Percentiles rank a stretch among this genome's conserved stretches.
Conservation (phyloP, 441 rosid genomes). For the Populus hybrid region DNA sequence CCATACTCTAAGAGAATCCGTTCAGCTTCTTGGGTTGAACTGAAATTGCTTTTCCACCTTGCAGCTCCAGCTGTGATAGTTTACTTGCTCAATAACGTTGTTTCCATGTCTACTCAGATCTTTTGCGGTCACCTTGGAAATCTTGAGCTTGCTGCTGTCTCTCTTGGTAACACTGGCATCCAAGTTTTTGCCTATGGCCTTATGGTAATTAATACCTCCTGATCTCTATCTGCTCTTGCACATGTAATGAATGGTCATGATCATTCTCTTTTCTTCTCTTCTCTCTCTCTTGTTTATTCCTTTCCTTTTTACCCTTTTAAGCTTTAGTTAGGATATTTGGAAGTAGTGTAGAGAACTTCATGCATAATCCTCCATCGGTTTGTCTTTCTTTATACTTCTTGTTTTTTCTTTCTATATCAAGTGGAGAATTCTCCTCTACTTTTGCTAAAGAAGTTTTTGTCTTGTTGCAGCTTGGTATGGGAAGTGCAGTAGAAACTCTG, state of each 20-base stretch:
- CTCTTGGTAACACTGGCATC: slow-evolving; percentile 23
- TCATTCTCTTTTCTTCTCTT: too few species aligned
- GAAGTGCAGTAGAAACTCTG: too few species aligned
- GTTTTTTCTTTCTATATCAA: background rate
- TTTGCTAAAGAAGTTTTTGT: background rate
- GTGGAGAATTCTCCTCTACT: background rate
- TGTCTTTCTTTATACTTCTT: too few species aligned
- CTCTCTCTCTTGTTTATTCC: too few species aligned
- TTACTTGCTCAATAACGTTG: slow-evolving; percentile 51
- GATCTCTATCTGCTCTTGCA: too few species aligned
- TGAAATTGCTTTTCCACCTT: slow-evolving; percentile 43
- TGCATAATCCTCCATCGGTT: background rate
- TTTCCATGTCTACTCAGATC: slow-evolving; percentile 52
- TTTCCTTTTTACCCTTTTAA: too few species aligned
- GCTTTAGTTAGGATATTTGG: background rate
- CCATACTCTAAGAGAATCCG: slow-evolving; percentile 34
- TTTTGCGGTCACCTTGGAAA: slow-evolving; percentile 51
- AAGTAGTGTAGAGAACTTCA: background rate
- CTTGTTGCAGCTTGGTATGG: too few species aligned
- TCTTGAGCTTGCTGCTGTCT: slow-evolving; percentile 35
- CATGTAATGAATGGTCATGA: too few species aligned
- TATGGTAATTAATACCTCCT: slow-evolving; percentile 4
- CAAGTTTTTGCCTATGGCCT: slow-evolving; percentile 16
- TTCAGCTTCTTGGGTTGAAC: slow-evolving; percentile 48
- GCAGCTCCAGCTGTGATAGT: slow-evolving; percentile 59